Conservation (phyloP, 768 basidiomycete species). For the Suillus cothurnatus region DNA sequence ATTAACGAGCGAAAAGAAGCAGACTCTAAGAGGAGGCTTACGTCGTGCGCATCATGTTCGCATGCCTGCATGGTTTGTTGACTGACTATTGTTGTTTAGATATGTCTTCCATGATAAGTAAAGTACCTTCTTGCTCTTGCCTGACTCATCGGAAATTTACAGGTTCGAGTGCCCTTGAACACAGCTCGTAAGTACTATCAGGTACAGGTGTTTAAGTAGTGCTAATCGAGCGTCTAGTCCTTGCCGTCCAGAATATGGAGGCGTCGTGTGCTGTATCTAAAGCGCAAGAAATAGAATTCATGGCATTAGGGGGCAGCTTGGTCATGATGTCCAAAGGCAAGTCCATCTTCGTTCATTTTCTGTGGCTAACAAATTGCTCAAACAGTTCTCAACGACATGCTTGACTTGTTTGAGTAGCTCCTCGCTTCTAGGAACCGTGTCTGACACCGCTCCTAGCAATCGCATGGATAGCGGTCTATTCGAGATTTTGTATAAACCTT, state of each 20-base stretch:
- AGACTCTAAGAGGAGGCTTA: constrained; percentile 81
- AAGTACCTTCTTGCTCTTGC: constrained; percentile 13
- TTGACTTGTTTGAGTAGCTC: constrained; percentile 64
- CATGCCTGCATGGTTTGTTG: constrained; percentile 6
- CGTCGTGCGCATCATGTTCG: constrained; percentile 59
- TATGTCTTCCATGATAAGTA: constrained; percentile 80
- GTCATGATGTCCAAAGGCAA: constrained; percentile 87
- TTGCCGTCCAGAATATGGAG: constrained; percentile 93
- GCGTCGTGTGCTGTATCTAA: constrained; percentile 72
- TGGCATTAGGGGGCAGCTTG: constrained; percentile 78
- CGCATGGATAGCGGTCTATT: constrained; percentile 89
- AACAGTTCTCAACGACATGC: constrained; percentile 73
- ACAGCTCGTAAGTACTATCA: constrained; percentile 55
- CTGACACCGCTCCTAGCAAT: constrained; percentile 47
- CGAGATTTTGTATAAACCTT: constrained; percentile 66
- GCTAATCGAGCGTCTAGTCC: constrained; percentile 37
- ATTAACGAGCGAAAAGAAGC: constrained; percentile 72
- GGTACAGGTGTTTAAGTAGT: constrained; percentile 5
- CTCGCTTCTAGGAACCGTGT: constrained; percentile 4
- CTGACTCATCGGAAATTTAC: constrained; percentile 33
- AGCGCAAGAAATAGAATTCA: constrained; percentile 86
- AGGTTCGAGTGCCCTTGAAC: constrained; percentile 82
- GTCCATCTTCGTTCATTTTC: constrained; percentile 15
- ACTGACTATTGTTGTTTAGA: constrained; percentile 33
- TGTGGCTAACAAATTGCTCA: constrained; percentile 10